A percentile compares a stretch with the other conserved stretches of the same genome.
Evolutionary conservation across 257 asterid genomes (phyloP).

Genomic region (Petunia secreta): DNA sequence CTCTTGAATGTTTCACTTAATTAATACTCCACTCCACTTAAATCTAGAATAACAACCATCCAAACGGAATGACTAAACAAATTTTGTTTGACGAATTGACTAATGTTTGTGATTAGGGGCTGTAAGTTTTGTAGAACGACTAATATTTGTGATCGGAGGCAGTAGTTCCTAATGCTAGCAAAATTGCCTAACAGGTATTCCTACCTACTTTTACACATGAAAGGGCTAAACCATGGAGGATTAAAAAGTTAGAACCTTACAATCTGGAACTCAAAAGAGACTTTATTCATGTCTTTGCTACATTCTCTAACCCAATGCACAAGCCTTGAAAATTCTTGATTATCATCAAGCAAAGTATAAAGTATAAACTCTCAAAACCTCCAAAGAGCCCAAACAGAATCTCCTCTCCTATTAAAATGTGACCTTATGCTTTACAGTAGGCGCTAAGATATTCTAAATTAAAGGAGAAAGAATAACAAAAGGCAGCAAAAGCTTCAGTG

Average conservation of each 20-base stretch:
- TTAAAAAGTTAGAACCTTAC: conserved; percentile 35
- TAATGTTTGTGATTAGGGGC: too few relatives aligned
- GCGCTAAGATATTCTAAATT: conserved; percentile 47
- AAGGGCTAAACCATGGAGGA: not conserved
- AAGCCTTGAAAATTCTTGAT: conserved; percentile 46
- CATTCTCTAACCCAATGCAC: conserved; percentile 49
- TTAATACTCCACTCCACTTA: too few relatives aligned
- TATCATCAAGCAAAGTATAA: conserved; percentile 65
- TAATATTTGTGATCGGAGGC: too few relatives aligned
- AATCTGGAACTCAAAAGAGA: conserved; percentile 20
- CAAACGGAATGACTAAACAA: too few relatives aligned
- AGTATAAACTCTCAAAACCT: conserved; percentile 41
- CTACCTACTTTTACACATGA: not conserved
- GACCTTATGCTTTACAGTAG: conserved; percentile 47
- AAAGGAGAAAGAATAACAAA: conserved; percentile 33
- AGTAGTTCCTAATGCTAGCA: too few relatives aligned
- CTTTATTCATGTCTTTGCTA: not conserved
- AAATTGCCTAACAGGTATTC: too few relatives aligned
- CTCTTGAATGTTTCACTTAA: too few relatives aligned
- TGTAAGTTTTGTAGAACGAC: too few relatives aligned
- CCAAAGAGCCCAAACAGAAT: conserved; percentile 25
- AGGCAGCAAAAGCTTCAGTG: conserved; percentile 51
- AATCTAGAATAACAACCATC: too few relatives aligned
- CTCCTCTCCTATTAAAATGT: not conserved
- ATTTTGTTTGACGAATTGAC: too few relatives aligned